These are phyloP conservation scores for Pyrenophora graminea DNA, from an alignment of 2,329 filamentous ascomycete species.

Conservation along the genomic window DNA sequence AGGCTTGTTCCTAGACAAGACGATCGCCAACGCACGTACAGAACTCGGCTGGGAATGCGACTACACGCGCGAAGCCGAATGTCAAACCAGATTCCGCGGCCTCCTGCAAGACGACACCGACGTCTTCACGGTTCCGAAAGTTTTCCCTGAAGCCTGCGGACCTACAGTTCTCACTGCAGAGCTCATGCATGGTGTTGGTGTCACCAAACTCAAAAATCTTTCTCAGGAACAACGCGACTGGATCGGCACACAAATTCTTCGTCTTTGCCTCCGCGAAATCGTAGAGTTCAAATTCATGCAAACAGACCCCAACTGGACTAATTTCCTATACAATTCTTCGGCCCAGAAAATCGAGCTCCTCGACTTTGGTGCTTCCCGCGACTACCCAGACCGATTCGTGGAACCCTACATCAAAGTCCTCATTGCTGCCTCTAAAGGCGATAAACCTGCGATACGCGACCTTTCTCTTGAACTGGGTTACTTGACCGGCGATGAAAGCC, in stretches of 20 bases:
- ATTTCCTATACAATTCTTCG: conserved; percentile 85
- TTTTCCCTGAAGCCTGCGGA: conserved; percentile 79
- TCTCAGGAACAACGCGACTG: conserved; percentile 86
- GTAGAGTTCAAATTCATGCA: conserved; percentile 98
- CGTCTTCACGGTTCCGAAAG: conserved; percentile 77
- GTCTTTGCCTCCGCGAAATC: conserved; percentile 89
- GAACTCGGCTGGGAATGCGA: conserved; percentile 98
- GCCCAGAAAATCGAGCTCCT: conserved; percentile 81
- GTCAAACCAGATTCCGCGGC: conserved; percentile 73
- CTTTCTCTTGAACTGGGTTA: conserved; percentile 83
- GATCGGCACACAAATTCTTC: conserved; percentile 92
- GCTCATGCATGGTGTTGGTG: conserved; percentile 81
- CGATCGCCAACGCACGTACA: conserved; percentile 88
- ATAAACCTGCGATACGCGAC: conserved; percentile 65
- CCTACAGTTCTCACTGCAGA: conserved; percentile 91
- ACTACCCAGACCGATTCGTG: conserved; percentile 81
- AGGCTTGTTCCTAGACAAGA: conserved; percentile 93
- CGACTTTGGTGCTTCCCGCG: conserved; percentile 91
- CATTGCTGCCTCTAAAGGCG: conserved; percentile 73
- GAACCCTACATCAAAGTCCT: conserved; percentile 78
- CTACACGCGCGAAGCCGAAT: conserved; percentile 85
- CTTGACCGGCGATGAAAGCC: conserved; percentile 85
- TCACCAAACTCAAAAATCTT: conserved; percentile 77
- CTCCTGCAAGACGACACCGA: conserved; percentile 75
- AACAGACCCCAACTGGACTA: conserved; percentile 99